Conservation (phyloP, 108 stramenopile species). For the Chaetoceros tenuissimus region DNA sequence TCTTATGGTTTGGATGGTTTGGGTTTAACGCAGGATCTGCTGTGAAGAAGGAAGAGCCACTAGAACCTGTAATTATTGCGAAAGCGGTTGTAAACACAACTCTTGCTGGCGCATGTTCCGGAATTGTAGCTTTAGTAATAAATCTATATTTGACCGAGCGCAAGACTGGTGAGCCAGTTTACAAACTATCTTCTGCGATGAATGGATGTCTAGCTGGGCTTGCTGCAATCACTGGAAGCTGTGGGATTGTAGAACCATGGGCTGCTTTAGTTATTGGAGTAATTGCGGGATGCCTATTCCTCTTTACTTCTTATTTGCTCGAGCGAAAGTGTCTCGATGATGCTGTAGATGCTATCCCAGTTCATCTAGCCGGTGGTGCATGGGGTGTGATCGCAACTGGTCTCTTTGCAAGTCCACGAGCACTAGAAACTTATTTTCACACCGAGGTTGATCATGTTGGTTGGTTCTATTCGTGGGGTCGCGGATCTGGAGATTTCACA, state of each 20-base stretch:
- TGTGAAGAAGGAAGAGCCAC: slow-evolving; percentile 25
- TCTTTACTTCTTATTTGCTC: slow-evolving; percentile 40
- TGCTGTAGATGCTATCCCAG: slow-evolving; percentile 89
- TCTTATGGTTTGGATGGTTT: slow-evolving; percentile 92
- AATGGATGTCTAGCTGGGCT: slow-evolving; percentile 69
- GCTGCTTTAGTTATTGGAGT: slow-evolving; percentile 78
- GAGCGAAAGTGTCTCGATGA: slow-evolving; percentile 75
- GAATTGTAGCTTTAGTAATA: slow-evolving; percentile 47
- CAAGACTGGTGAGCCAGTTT: slow-evolving; percentile 48
- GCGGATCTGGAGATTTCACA: slow-evolving; percentile 31
- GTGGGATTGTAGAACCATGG: slow-evolving; percentile 70
- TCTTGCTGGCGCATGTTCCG: slow-evolving; percentile 51
- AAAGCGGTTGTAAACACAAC: slow-evolving; percentile 78
- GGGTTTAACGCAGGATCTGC: slow-evolving; percentile 91
- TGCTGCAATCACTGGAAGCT: slow-evolving; percentile 75
- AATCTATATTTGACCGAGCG: slow-evolving; percentile 40
- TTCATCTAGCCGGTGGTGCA: slow-evolving; percentile 75
- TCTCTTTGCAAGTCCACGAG: slow-evolving; percentile 50
- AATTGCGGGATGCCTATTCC: slow-evolving; percentile 73
- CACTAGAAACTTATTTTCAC: slow-evolving; percentile 25
- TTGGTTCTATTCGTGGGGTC: slow-evolving; percentile 45
- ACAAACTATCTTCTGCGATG: slow-evolving; percentile 54
- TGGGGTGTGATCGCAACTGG: slow-evolving; percentile 86
- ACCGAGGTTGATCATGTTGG: slow-evolving; percentile 30
- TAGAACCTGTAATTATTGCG: slow-evolving; percentile 33